phyloP scores from a whole-genome alignment of 2,329 filamentous ascomycete species.

The Diaporthe sp. region DNA sequence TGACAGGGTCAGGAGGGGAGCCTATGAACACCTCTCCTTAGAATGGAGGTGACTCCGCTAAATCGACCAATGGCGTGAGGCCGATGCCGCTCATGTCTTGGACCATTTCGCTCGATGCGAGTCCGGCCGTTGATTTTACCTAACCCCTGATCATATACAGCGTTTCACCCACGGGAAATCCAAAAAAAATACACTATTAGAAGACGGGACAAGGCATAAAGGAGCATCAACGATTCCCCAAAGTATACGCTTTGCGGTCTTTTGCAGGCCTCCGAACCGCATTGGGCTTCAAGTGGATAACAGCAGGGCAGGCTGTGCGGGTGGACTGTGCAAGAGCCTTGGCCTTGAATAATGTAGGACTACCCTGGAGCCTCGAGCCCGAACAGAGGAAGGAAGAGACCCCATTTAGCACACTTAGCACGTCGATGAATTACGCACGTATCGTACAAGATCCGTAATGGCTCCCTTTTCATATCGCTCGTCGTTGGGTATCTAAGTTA shows the following conservation, averaged over 20 bases:
- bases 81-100: conserved; percentile 3
- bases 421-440: conserved; percentile 35
- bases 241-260: conserved; percentile 33
- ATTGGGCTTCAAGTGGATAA: conserved; percentile 29
- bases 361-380: conserved; percentile 37
- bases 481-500: conserved; percentile 35
- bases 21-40: conserved; percentile 77
- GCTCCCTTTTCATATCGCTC: conserved; percentile 31
- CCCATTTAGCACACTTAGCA: conserved; percentile 33
- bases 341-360: conserved; percentile 37
- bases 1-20: conserved; percentile 66
- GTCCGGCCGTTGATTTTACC: conserved; percentile 29
- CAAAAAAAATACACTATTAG: conserved; percentile 40
- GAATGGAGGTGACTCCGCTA: conserved; percentile 62
- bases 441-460: conserved; percentile 21
- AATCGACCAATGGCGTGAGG: background rate
- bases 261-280: conserved; percentile 10
- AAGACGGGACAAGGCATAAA: conserved; percentile 40
- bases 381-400: conserved; percentile 29
- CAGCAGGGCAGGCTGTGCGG: conserved; percentile 18
- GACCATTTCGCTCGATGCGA: conserved; percentile 24
- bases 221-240: conserved; percentile 34
- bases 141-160: conserved; percentile 36
- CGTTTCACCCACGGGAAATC: conserved; percentile 38
- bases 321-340: conserved; percentile 26